Evolutionary conservation across 1,284 basidiomycete species (phyloP), one percentile per base, ranked within the genome.

Genomic region (Lentinus polychrous): DNA sequence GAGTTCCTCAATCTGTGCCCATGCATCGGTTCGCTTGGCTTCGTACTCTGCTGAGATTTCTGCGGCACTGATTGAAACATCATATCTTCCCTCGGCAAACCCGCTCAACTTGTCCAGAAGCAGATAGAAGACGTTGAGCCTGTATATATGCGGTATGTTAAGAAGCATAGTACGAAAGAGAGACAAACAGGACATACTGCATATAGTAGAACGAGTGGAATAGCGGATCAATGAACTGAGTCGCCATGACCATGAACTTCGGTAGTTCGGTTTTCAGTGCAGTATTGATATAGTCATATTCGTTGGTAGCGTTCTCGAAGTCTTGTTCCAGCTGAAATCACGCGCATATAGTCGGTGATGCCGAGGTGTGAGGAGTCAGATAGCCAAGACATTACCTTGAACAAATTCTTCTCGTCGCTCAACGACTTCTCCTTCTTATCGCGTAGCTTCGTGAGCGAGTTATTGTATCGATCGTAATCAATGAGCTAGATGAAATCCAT

Each of bases 191-290:
- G 55, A 81, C 91, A 60, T 58, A 94, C 92, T 98, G 94, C 95
- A 99, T 98, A 69, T 97, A 99, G 76, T 92, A 99, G 76, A 95
- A 94, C 20, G 92, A 95, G 62, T 97, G 88, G 79, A 97, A 99
- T 12, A 99, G 73, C 1, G 96, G 96, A 55, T 95, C 89, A 63
- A 99, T 91, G 69, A 98, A 97, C 52, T 86, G 80, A 1, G 90
- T 87, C 1, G 88, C 78, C 60, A 97, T 79, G 24, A 78, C 76
- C 73, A 99, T 84, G 74, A 99, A 98, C 15, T 81, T 79, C 1
- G 95, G 94, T 31, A 99, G 75, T 61, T 99, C 96, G 50, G 81
- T 78, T 73, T 99, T 99, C 70, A 98, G 72, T 5, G 89, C 77
- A 54, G 76, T 88, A 69, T 99, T 99, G 72, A 95, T 93, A 65